Evolutionary conservation across 192 early-diverging fungal species (phyloP).

Genomic region (Backusella morwellensis): DNA sequence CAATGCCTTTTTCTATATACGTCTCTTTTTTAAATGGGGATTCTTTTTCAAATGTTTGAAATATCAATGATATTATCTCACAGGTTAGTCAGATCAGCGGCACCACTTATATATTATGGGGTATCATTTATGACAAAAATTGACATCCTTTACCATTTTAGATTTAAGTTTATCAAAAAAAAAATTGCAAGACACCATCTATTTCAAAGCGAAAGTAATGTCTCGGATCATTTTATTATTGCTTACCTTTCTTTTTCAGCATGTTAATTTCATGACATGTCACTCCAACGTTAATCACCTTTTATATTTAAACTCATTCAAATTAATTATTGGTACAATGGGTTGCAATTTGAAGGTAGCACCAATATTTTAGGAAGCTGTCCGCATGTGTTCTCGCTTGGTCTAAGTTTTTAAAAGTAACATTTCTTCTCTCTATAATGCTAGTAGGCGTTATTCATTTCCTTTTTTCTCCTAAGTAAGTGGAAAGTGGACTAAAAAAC

Average conservation of each 20-base stretch:
- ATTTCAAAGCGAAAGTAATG: neutral
- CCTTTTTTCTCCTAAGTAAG: neutral
- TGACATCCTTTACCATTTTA: no score
- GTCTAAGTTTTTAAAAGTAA: constrained; percentile 6
- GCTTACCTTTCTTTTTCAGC: neutral
- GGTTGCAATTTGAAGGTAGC: neutral
- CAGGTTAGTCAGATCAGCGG: no score
- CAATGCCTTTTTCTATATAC: no score
- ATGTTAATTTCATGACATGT: neutral
- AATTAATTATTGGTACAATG: constrained; percentile 7
- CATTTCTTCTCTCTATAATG: neutral
- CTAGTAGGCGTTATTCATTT: constrained; percentile 7
- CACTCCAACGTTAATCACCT: neutral
- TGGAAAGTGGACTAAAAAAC: neutral
- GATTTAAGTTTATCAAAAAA: no score
- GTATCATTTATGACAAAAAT: no score
- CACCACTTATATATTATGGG: no score
- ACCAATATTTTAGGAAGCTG: constrained; percentile 8
- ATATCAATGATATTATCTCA: no score
- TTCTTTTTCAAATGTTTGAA: no score
- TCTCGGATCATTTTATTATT: neutral
- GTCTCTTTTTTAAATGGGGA: no score
- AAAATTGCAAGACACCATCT: no score
- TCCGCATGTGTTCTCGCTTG: neutral
- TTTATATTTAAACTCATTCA: constrained; percentile 3